Percentiles rank a stretch among this genome's conserved stretches.
These are phyloP conservation scores for Globisporangium emineosum DNA, from an alignment of 352 stramenopile species.

Conservation along the genomic window DNA sequence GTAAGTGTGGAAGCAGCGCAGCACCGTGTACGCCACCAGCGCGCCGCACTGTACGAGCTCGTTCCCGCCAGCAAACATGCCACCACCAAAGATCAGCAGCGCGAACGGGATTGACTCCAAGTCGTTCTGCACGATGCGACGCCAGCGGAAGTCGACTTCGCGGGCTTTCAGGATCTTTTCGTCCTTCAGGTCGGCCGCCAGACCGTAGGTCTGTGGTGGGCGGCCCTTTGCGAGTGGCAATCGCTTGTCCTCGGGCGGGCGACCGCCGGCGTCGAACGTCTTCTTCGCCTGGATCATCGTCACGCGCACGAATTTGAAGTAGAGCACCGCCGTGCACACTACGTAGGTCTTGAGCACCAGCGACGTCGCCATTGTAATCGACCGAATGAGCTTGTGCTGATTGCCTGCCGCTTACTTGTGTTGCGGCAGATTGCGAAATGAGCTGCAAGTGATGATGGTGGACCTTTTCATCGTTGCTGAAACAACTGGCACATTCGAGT, in stretches of 20 bases:
- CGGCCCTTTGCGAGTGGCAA: slow-evolving; percentile 39
- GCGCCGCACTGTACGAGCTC: slow-evolving; percentile 20
- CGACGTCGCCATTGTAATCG: neutral
- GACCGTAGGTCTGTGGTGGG: slow-evolving; percentile 30
- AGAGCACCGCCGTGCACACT: slow-evolving; percentile 54
- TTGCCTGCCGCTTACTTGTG: neutral
- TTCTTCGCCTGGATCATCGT: slow-evolving; percentile 51
- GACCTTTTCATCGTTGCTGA: neutral
- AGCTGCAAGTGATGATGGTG: neutral
- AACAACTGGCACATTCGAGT: neutral
- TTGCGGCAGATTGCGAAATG: slow-evolving; percentile 1
- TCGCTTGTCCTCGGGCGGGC: slow-evolving; percentile 47
- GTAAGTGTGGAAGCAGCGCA: slow-evolving; percentile 36
- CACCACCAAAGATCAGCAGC: slow-evolving; percentile 32
- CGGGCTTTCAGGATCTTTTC: slow-evolving; percentile 24
- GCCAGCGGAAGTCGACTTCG: slow-evolving; percentile 33
- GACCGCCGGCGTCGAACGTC: slow-evolving; percentile 48
- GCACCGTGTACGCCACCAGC: slow-evolving; percentile 33
- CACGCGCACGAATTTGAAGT: slow-evolving; percentile 67
- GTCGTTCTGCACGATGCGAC: slow-evolving; percentile 43
- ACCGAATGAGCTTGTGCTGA: too few species aligned
- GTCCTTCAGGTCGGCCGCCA: slow-evolving; percentile 19
- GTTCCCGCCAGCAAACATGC: slow-evolving; percentile 30
- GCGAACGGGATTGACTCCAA: slow-evolving; percentile 43
- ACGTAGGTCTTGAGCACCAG: slow-evolving; percentile 49